Evolutionary conservation across 129 eudicot genomes (phyloP).

Genomic region (Deinandra increscens): DNA sequence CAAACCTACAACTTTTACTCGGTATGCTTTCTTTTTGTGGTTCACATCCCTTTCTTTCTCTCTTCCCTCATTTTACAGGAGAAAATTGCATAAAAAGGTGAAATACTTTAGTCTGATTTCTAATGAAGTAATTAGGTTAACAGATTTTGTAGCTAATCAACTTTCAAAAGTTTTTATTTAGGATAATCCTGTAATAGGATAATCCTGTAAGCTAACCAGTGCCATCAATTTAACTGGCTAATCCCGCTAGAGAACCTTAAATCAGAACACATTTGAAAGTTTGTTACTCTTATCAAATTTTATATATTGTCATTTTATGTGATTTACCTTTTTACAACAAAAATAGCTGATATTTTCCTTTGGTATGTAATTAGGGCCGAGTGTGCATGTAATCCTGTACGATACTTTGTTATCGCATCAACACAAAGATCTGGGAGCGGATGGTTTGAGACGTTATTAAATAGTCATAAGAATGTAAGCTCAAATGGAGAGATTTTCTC

Average conservation of each 20-base stretch:
- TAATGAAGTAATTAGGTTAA: not conserved
- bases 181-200: not conserved
- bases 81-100: not conserved
- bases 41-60: not conserved
- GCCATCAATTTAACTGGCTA: not conserved
- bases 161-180: not conserved
- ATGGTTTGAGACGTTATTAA: constrained; percentile 93
- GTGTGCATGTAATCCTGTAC: constrained; percentile 89
- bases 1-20: constrained; percentile 64
- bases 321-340: not conserved
- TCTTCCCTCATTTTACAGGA: not conserved
- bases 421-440: constrained; percentile 98
- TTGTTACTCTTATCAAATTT: not conserved
- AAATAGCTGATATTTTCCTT: constrained; percentile 21
- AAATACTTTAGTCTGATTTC: not conserved
- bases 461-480: constrained; percentile 77
- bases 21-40: constrained; percentile 41
- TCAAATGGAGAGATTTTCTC: constrained; percentile 96
- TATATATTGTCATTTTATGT: not conserved
- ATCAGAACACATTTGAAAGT: not conserved
- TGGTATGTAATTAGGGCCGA: constrained; percentile 50
- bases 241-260: not conserved
- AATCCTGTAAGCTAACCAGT: not conserved
- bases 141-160: not conserved
- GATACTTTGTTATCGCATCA: constrained; percentile 77